Conservation (phyloP, 2,329 filamentous ascomycete species). For the Penicillium italicum region DNA sequence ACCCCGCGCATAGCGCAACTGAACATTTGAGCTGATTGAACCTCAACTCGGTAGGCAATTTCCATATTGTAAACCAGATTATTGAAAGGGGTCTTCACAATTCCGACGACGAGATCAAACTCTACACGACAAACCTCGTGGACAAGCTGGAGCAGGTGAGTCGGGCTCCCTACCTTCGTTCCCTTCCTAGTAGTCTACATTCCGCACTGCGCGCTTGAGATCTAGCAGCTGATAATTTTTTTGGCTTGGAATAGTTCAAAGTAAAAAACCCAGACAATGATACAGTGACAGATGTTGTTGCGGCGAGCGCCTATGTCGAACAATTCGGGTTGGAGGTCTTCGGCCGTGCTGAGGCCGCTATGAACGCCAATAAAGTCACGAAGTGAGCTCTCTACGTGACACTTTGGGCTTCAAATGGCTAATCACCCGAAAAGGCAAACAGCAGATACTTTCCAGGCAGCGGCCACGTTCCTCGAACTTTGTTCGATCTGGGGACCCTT, state of each 20-base stretch:
- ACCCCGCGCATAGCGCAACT: constrained; percentile 4
- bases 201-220: background rate
- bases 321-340: constrained; percentile 91
- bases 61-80: constrained; percentile 90
- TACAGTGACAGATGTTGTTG: constrained; percentile 77
- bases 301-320: constrained; percentile 87
- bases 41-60: constrained; percentile 61
- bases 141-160: constrained; percentile 79
- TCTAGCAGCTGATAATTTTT: constrained; percentile 1
- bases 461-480: constrained; percentile 86
- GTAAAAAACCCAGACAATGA: constrained; percentile 70
- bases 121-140: constrained; percentile 80
- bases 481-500: constrained; percentile 75
- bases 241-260: constrained; percentile 56
- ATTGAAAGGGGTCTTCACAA: constrained; percentile 75
- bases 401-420: background rate
- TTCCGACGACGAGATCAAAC: constrained; percentile 69
- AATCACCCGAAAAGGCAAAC: constrained; percentile 62
- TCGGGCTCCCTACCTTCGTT: background rate
- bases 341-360: constrained; percentile 73
- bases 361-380: constrained; percentile 78
- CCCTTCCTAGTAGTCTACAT: background rate
- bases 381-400: constrained; percentile 49
- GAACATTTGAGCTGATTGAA: constrained; percentile 13
- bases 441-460: constrained; percentile 87